A percentile compares a stretch with the other conserved stretches of the same genome.
These are phyloP conservation scores for Zygnema cylindricum DNA, from an alignment of 139 green algal genomes.

Conservation along the genomic window DNA sequence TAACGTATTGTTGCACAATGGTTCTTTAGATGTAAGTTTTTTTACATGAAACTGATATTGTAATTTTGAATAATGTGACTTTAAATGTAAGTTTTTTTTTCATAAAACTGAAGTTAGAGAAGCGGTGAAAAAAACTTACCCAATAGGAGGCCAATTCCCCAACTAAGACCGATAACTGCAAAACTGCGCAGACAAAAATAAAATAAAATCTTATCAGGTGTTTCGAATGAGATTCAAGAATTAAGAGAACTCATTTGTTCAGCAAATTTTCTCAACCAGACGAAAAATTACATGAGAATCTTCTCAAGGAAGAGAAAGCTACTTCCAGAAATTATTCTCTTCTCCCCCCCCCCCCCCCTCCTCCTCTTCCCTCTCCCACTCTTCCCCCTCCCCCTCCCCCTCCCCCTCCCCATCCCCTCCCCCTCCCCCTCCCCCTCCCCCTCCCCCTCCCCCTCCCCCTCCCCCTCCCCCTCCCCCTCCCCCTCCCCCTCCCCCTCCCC, in stretches of 20 bases:
- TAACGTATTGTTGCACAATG: too few relatives aligned
- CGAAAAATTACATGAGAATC: too few relatives aligned
- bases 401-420: background rate
- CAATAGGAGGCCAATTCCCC: background rate
- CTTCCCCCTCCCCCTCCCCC: background rate
- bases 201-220: too few relatives aligned
- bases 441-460: background rate
- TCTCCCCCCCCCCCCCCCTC: too few relatives aligned
- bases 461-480: background rate
- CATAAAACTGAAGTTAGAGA: background rate
- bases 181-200: too few relatives aligned
- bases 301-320: background rate
- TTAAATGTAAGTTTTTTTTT: background rate
- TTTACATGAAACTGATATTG: background rate
- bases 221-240: too few relatives aligned
- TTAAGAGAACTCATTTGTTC: background rate
- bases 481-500: background rate
- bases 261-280: background rate
- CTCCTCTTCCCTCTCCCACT: background rate
- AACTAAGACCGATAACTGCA: too few relatives aligned
- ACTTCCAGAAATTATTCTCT: background rate
- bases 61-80: background rate
- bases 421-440: background rate
- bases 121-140: background rate
- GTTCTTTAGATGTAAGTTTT: background rate